Base-by-base conservation (phyloP, 192 early-diverging fungal species). In the Entomortierella beljakovae region DNA sequence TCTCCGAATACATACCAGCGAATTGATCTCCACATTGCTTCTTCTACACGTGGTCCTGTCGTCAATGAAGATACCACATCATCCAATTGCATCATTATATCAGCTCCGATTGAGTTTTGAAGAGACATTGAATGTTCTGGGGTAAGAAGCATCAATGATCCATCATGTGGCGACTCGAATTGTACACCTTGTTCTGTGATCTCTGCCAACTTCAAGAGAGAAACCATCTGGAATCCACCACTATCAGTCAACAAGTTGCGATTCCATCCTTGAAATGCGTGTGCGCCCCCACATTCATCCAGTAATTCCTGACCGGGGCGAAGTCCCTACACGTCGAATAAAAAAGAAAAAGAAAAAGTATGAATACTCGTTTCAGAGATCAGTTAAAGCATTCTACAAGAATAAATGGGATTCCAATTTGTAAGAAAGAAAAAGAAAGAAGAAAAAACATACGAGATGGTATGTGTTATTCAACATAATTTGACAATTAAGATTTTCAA, bases 21-120 rank as follows among this genome's bases (percentile, higher is more conserved):
- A 54, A 96, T 90, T 25, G 92, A 94, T 76, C 94, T 86, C 86
- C 87, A 88, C 94, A 96, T 96, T 42, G 94, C 94, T 76, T 96
- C 94, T 70, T 94, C 94, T 2, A 96, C 92, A 57, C 94, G 87
- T 16, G 91, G 87, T 4, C 94, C 93, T 13, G 89, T 92, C 1
- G 90, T 91, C 51, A 96, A 70, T 49, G 93, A 94, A 3, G 93
- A 94, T 3, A 96, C 92, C 3, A 96, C 94, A 75, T 96, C 94
- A 68, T 96, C 94, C 67, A 96, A 81, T 71, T 96, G 94, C 94
- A 96, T 96, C 87, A 96, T 94, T 23, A 96, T 94, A 68, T 94
- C 94, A 1, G 93, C 92, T 32, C 92, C 94, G 70, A 95, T 94
- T 9, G 90, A 87, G 81, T 96, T 96, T 70, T 96, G 94, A 71